Evolutionary conservation across 306 rosid genomes (phyloP).

Genomic region (Glycine tomentella): DNA sequence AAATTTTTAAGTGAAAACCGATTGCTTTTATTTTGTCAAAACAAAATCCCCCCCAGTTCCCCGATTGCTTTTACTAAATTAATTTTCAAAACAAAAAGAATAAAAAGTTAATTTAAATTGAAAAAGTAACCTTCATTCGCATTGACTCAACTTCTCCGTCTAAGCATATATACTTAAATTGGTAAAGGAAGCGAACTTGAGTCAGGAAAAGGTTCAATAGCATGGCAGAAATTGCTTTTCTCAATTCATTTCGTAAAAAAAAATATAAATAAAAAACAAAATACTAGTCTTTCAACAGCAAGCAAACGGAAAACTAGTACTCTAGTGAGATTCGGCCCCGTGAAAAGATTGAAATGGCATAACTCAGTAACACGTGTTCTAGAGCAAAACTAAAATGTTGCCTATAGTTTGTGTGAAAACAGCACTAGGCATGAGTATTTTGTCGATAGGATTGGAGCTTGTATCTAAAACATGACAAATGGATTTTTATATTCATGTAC

Average conservation of each 20-base stretch:
- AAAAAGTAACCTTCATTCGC: neutral
- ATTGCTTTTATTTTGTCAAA: neutral
- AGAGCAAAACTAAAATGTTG: neutral
- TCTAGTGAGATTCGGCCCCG: too few relatives aligned
- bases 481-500: slow-evolving; percentile 50
- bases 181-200: neutral
- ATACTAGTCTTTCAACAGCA: neutral
- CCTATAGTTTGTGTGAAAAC: neutral
- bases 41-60: too few relatives aligned
- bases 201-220: neutral
- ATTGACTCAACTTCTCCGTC: neutral
- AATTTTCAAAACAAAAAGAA: neutral
- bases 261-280: neutral
- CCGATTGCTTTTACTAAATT: too few relatives aligned
- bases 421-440: neutral
- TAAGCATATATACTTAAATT: neutral
- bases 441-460: neutral
- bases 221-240: neutral
- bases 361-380: neutral
- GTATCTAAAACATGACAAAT: slow-evolving; percentile 29
- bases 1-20: neutral
- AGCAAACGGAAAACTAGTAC: neutral
- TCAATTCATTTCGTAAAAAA: neutral
- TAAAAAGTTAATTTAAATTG: neutral
- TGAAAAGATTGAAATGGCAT: neutral